Conservation (phyloP, 2,329 filamentous ascomycete genomes). For the Diaporthe helianthi region DNA sequence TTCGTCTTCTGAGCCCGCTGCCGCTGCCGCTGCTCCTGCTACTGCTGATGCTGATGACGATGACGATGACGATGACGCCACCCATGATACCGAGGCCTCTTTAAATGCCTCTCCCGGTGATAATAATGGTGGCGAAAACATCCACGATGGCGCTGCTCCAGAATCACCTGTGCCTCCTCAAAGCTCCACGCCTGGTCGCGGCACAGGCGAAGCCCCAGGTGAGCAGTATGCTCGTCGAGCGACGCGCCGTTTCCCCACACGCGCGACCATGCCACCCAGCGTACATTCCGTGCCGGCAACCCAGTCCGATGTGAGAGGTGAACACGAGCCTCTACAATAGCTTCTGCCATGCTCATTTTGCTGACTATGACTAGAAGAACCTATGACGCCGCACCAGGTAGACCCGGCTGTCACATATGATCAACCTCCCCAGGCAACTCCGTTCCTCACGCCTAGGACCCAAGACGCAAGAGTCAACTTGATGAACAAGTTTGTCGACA, state of each 20-base stretch:
- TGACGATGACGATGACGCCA: neutral
- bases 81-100: slow-evolving; percentile 23
- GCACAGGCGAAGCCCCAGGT: neutral
- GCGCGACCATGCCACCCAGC: slow-evolving; percentile 21
- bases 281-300: slow-evolving; percentile 9
- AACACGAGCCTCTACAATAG: neutral
- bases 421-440: neutral
- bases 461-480: slow-evolving; percentile 29
- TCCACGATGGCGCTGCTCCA: neutral
- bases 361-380: slow-evolving; percentile 18
- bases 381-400: slow-evolving; percentile 27
- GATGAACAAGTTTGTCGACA: slow-evolving; percentile 35
- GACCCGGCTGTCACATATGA: slow-evolving; percentile 24
- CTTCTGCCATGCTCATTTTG: neutral
- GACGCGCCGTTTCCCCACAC: slow-evolving; percentile 6
- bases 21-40: slow-evolving; percentile 18
- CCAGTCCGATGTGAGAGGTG: slow-evolving; percentile 14
- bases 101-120: slow-evolving; percentile 36
- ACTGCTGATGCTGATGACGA: neutral
- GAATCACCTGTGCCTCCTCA: slow-evolving; percentile 15
- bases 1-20: neutral
- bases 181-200: slow-evolving; percentile 10
- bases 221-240: slow-evolving; percentile 30
- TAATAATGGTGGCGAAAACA: slow-evolving; percentile 18
- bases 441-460: slow-evolving; percentile 25